Evolutionary conservation across 768 basidiomycete genomes (phyloP).

Genomic region (Daedaleopsis nitida): DNA sequence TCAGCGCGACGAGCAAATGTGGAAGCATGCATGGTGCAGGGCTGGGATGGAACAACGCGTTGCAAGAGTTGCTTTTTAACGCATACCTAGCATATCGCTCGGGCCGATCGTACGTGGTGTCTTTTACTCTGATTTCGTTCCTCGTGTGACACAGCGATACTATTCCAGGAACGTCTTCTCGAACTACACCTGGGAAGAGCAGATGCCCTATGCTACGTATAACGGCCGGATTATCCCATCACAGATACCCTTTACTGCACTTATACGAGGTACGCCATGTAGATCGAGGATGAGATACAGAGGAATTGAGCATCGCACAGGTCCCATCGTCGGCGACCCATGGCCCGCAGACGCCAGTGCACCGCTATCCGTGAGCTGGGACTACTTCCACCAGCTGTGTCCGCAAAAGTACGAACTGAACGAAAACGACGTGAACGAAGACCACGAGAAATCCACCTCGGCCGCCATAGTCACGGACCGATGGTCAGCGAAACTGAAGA

Average conservation of each 20-base stretch:
- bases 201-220: constrained; percentile 41
- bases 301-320: constrained; percentile 19
- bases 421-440: constrained; percentile 23
- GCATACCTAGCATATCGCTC: constrained; percentile 37
- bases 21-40: constrained; percentile 27
- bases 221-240: constrained; percentile 55
- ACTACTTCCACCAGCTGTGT: constrained; percentile 45
- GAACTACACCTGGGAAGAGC: constrained; percentile 54
- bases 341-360: constrained; percentile 37
- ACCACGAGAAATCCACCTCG: constrained; percentile 35
- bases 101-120: constrained; percentile 37
- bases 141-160: neutral
- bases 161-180: constrained; percentile 52
- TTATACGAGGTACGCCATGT: constrained; percentile 45
- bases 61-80: constrained; percentile 41
- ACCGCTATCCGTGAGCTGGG: constrained; percentile 38
- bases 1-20: neutral
- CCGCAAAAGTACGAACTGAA: constrained; percentile 37
- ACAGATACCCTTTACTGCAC: constrained; percentile 51
- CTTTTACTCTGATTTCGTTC: neutral
- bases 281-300: neutral
- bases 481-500: constrained; percentile 40
- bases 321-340: constrained; percentile 44
- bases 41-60: constrained; percentile 41
- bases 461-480: constrained; percentile 36